phyloP scores from a whole-genome alignment of 1,139 yeast genomes.

The Wickerhamomyces sp. region DNA sequence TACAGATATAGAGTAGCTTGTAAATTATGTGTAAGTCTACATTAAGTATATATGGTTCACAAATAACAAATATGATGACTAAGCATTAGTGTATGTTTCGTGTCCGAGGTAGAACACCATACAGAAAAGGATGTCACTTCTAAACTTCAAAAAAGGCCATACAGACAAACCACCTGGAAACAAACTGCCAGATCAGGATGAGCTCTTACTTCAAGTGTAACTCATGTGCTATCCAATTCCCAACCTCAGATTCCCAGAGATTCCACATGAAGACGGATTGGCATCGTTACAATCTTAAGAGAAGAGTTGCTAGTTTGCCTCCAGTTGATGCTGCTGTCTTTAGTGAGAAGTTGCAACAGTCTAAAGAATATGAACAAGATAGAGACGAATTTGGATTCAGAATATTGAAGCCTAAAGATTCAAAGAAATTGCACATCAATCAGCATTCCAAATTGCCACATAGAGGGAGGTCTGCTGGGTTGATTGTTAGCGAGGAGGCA shows the following conservation, averaged over 20 bases:
- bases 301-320: conserved; percentile 82
- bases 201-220: conserved; percentile 86
- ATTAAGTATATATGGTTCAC: too few relatives aligned
- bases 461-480: conserved; percentile 8
- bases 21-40: too few relatives aligned
- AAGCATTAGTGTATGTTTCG: too few relatives aligned
- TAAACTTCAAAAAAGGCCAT: too few relatives aligned
- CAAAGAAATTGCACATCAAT: conserved; percentile 42
- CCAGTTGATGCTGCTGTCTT: conserved; percentile 77
- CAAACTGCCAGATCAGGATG: too few relatives aligned
- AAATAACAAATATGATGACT: too few relatives aligned
- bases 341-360: conserved; percentile 60
- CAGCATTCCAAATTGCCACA: conserved; percentile 27
- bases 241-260: conserved; percentile 79
- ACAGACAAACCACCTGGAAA: too few relatives aligned
- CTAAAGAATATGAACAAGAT: conserved; percentile 44
- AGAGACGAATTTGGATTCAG: conserved; percentile 64
- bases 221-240: conserved; percentile 78
- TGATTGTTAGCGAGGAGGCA: not conserved
- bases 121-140: too few relatives aligned
- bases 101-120: too few relatives aligned
- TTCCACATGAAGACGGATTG: conserved; percentile 87
- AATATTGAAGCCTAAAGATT: conserved; percentile 27
- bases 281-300: conserved; percentile 87
- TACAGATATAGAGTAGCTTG: not conserved